Conservation (phyloP, 371 early-diverging fungal genomes). For the Mortierella polycephala region DNA sequence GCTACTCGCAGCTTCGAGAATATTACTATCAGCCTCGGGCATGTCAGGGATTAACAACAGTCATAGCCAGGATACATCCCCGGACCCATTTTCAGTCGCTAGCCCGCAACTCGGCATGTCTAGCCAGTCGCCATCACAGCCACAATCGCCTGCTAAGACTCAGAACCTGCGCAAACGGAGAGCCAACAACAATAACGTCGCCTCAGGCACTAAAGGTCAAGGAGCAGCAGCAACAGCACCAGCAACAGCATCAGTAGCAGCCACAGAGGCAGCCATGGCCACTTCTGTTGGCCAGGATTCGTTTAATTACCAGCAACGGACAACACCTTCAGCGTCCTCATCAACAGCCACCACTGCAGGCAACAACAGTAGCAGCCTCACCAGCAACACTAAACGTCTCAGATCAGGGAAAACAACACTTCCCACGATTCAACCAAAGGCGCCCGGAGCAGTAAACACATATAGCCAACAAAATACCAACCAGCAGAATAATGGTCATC, state of each 20-base stretch:
- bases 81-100: constrained; percentile 3
- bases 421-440: too few relatives aligned
- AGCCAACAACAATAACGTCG: background rate
- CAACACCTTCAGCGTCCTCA: background rate
- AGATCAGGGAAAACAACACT: too few relatives aligned
- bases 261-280: background rate
- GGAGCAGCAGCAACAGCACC: background rate
- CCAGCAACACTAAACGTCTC: too few relatives aligned
- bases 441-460: too few relatives aligned
- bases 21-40: constrained; percentile 15
- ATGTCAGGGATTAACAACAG: constrained; percentile 2
- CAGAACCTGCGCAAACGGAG: constrained; percentile 2
- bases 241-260: background rate
- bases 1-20: constrained; percentile 19
- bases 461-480: too few relatives aligned
- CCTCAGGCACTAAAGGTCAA: background rate
- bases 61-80: background rate
- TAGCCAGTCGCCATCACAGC: constrained; percentile 1
- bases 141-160: background rate
- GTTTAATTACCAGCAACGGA: background rate
- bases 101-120: background rate
- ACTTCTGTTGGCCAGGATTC: background rate
- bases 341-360: too few relatives aligned
- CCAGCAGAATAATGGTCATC: constrained; percentile 2
- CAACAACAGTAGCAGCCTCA: too few relatives aligned